Evolutionary conservation across 1,284 basidiomycete species (phyloP).

Genomic region (Pascua guehoae): DNA sequence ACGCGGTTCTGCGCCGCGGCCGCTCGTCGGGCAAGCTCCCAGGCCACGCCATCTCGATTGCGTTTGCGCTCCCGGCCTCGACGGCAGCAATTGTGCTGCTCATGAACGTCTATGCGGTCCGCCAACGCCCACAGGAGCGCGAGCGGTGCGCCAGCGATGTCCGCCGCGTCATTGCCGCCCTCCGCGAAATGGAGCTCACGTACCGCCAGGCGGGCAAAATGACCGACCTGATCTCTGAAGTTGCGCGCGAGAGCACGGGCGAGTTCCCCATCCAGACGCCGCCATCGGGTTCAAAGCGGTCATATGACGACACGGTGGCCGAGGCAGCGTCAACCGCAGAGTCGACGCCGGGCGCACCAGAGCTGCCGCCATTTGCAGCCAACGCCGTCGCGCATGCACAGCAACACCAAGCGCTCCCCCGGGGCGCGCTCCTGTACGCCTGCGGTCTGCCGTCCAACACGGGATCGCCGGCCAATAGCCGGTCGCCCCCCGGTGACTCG

Average conservation of each 20-base stretch:
- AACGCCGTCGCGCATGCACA: constrained; percentile 5
- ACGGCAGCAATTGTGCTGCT: constrained; percentile 65
- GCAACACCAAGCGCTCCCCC: constrained; percentile 1
- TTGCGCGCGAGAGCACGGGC: constrained; percentile 17
- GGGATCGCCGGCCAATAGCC: neutral
- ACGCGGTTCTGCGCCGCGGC: constrained; percentile 49
- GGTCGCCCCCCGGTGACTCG: neutral
- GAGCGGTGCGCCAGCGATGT: constrained; percentile 67
- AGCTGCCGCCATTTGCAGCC: constrained; percentile 2
- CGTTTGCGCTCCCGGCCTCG: constrained; percentile 53
- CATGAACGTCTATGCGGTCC: constrained; percentile 68
- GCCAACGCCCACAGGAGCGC: constrained; percentile 58
- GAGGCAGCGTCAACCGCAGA: neutral
- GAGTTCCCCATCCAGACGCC: neutral
- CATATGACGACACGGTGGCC: constrained; percentile 6
- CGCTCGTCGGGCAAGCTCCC: constrained; percentile 43
- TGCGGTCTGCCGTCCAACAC: neutral
- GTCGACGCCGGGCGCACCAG: constrained; percentile 13
- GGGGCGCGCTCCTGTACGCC: neutral
- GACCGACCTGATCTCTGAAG: constrained; percentile 36
- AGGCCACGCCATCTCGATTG: constrained; percentile 44
- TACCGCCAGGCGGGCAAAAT: constrained; percentile 50
- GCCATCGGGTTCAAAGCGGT: constrained; percentile 6
- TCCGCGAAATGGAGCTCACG: constrained; percentile 57
- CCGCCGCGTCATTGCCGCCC: constrained; percentile 62